Evolutionary conservation across 495 filamentous ascomycete species (phyloP), one percentile per base, ranked within the genome.

Genomic region (Penicillium argentinense): DNA sequence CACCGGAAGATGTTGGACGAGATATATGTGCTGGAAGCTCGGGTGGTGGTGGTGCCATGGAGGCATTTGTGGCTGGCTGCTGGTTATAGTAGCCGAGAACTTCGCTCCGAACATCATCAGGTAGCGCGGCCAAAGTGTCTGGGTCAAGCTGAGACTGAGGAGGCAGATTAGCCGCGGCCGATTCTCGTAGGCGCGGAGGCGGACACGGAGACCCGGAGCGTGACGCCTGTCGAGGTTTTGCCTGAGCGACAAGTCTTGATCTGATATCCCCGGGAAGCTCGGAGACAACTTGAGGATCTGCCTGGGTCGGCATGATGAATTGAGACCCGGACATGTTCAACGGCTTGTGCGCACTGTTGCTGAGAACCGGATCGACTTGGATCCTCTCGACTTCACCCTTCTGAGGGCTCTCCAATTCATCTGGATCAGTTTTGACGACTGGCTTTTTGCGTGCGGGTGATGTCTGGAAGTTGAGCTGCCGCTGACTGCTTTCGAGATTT

Each of bases 271-370:
- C 72, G 2, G 88, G 89, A 2, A 95, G 77, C 57, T 93, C 89
- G 1, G 83, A 83, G 22, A 93, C 67, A 1, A 91, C 83, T 23
- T 73, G 67, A 0, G 83, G 85, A 57, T 97, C 91, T 8, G 86
- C 71, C 51, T 91, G 85, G 4, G 82, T 82, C 3, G 91, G 91
- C 56, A 97, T 67, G 48, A 96, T 81, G 62, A 96, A 96, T 61
- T 97, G 91, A 8, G 89, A 92, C 0, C 91, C 91, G 3, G 77
- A 66, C 0, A 86, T 81, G 56, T 97, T 95, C 12, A 95, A 67
- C 3, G 84, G 80, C 39, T 80, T 85, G 22, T 74, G 75, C 53
- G 80, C 80, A 22, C 60, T 64, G 50, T 86, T 83, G 25, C 73
- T 71, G 22, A 81, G 74, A 4, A 63, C 53, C 23, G 68, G 68